These are phyloP conservation scores for Sphaerostilbella broomeana DNA, from an alignment of 2,329 filamentous ascomycete genomes.

Conservation along the genomic window DNA sequence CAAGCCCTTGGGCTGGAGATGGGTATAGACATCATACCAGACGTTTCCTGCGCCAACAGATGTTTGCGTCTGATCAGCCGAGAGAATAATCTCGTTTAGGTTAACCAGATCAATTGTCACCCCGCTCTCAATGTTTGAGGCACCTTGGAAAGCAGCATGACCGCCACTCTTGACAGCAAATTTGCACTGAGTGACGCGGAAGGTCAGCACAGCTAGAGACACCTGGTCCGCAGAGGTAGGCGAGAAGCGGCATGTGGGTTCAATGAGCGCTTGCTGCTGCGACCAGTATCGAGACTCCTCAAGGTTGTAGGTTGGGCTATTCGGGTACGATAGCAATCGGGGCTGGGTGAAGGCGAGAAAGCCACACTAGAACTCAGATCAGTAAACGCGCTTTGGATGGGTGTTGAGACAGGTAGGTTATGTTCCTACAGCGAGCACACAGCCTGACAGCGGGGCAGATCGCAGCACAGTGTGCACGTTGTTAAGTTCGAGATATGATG, in stretches of 20 bases:
- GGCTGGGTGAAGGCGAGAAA: slow-evolving; percentile 17
- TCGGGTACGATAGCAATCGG: slow-evolving; percentile 14
- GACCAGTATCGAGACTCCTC: slow-evolving; percentile 20
- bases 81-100: slow-evolving; percentile 28
- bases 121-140: slow-evolving; percentile 30
- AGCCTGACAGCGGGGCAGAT: slow-evolving; percentile 3
- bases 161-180: slow-evolving; percentile 39
- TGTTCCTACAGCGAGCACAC: slow-evolving; percentile 9
- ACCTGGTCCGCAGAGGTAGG: slow-evolving; percentile 21
- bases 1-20: slow-evolving; percentile 25
- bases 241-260: slow-evolving; percentile 20
- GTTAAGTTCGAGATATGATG: slow-evolving; percentile 9
- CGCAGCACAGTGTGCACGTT: neutral
- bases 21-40: slow-evolving; percentile 34
- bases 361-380: slow-evolving; percentile 14
- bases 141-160: slow-evolving; percentile 35
- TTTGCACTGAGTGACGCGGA: slow-evolving; percentile 22
- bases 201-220: slow-evolving; percentile 21
- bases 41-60: slow-evolving; percentile 32
- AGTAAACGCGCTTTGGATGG: slow-evolving; percentile 5
- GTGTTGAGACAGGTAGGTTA: neutral
- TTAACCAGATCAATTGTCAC: slow-evolving; percentile 31
- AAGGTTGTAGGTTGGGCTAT: slow-evolving; percentile 14
- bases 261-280: slow-evolving; percentile 18
- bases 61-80: slow-evolving; percentile 24